Evolutionary conservation across 208 protist genomes (phyloP).

Genomic region (Trypanosoma cruzi): DNA sequence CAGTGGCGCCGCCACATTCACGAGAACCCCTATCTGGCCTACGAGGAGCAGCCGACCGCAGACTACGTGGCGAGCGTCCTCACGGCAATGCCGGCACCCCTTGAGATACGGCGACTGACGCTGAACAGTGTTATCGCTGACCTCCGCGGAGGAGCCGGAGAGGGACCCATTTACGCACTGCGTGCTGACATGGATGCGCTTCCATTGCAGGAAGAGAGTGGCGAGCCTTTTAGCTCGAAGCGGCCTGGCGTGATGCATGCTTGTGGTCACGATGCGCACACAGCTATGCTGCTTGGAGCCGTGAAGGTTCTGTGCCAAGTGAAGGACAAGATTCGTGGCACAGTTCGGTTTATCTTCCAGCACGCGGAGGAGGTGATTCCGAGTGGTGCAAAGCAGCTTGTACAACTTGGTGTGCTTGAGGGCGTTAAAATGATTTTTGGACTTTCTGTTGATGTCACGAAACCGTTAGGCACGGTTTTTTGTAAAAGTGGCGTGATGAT

Average conservation of each 20-base stretch:
- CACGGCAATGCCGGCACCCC: slow-evolving; percentile 36
- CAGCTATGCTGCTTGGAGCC: slow-evolving; percentile 71
- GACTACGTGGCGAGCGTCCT: slow-evolving; percentile 48
- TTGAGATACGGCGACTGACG: slow-evolving; percentile 43
- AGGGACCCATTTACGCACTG: slow-evolving; percentile 53
- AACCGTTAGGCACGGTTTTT: slow-evolving; percentile 28
- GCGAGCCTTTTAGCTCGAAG: slow-evolving; percentile 64
- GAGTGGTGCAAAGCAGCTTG: slow-evolving; percentile 57
- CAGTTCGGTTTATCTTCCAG: slow-evolving; percentile 78
- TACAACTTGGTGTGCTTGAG: slow-evolving; percentile 42
- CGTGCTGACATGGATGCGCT: slow-evolving; percentile 76
- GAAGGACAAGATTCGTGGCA: slow-evolving; percentile 47
- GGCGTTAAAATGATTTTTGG: slow-evolving; percentile 50
- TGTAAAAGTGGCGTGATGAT: slow-evolving; percentile 42
- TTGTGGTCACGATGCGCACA: slow-evolving; percentile 70
- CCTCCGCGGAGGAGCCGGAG: slow-evolving; percentile 53
- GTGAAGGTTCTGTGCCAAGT: slow-evolving; percentile 65
- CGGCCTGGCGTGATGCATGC: slow-evolving; percentile 68
- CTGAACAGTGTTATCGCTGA: slow-evolving; percentile 54
- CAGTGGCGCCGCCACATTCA: slow-evolving; percentile 70
- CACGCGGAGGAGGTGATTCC: slow-evolving; percentile 70
- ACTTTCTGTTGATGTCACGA: slow-evolving; percentile 36
- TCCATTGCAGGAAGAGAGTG: slow-evolving; percentile 63
- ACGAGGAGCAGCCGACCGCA: slow-evolving; percentile 52
- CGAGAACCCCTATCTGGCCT: slow-evolving; percentile 50